Percentiles rank a stretch among this genome's conserved stretches.
Conservation (phyloP, 2,329 filamentous ascomycete species). For the Cadophora gregata region DNA sequence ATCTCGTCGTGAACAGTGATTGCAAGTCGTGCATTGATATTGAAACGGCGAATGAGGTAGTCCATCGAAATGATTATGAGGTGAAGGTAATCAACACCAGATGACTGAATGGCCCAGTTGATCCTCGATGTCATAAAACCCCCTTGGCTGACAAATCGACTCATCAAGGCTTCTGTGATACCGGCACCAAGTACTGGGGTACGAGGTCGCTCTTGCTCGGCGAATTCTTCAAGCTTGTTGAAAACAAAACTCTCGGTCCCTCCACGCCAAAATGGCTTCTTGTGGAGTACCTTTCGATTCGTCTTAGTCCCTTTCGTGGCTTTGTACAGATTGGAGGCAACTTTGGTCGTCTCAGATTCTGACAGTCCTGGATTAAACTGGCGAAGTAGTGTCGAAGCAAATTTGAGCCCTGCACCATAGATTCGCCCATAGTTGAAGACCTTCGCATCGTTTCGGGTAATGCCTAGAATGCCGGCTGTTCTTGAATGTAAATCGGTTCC, state of each 20-base stretch:
- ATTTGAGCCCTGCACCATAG: slow-evolving; percentile 95
- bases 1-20: slow-evolving; percentile 99
- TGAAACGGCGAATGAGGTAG: slow-evolving; percentile 84
- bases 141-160: slow-evolving; percentile 83
- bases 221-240: slow-evolving; percentile 97
- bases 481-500: slow-evolving; percentile 95
- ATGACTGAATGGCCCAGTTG: slow-evolving; percentile 99
- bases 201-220: slow-evolving; percentile 87
- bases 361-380: slow-evolving; percentile 91
- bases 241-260: slow-evolving; percentile 98
- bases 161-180: slow-evolving; percentile 94
- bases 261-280: slow-evolving; percentile 88
- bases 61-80: slow-evolving; percentile 95
- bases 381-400: slow-evolving; percentile 85
- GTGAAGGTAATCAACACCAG: slow-evolving; percentile 95
- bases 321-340: slow-evolving; percentile 81
- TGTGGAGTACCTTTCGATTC: slow-evolving; percentile 71
- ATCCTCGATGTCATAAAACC: slow-evolving; percentile 95
- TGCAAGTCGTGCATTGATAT: slow-evolving; percentile 81
- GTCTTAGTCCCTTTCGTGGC: slow-evolving; percentile 92
- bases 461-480: slow-evolving; percentile 89
- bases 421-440: slow-evolving; percentile 99
- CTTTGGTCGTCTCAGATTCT: slow-evolving; percentile 77
- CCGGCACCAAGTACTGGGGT: slow-evolving; percentile 93
- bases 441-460: slow-evolving; percentile 93